Conservation (phyloP, 2,329 filamentous ascomycete genomes). For the Penicillium italicum region DNA sequence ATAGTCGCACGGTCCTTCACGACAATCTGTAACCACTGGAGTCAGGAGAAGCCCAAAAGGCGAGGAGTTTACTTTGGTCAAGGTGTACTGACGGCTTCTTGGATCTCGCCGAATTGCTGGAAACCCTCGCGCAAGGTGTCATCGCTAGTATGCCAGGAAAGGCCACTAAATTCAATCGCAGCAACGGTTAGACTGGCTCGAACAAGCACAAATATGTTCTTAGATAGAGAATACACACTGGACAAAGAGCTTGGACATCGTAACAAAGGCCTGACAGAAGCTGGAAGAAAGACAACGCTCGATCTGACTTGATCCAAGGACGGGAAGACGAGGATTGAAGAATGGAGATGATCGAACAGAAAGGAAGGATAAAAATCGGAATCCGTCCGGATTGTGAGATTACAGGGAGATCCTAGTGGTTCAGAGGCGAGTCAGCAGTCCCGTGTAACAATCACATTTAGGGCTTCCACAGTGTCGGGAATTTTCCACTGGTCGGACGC, state of each 20-base stretch:
- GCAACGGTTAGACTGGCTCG: neutral
- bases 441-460: slow-evolving; percentile 28
- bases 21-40: slow-evolving; percentile 64
- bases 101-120: slow-evolving; percentile 81
- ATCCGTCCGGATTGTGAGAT: slow-evolving; percentile 4
- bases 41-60: slow-evolving; percentile 10
- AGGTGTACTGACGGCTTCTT: slow-evolving; percentile 78
- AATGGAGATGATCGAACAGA: neutral
- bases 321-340: neutral
- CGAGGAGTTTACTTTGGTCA: neutral
- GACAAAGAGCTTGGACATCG: slow-evolving; percentile 92
- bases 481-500: slow-evolving; percentile 4
- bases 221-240: slow-evolving; percentile 59
- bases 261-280: slow-evolving; percentile 1
- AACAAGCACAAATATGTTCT: neutral
- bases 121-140: slow-evolving; percentile 82
- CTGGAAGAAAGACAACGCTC: neutral
- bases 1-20: slow-evolving; percentile 97
- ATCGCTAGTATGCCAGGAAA: slow-evolving; percentile 98
- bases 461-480: slow-evolving; percentile 18
- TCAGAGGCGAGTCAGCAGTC: slow-evolving; percentile 25
- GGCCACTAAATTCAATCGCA: slow-evolving; percentile 60
- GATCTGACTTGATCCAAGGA: slow-evolving; percentile 2
- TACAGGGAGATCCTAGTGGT: slow-evolving; percentile 24
- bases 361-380: slow-evolving; percentile 6